Conservation (phyloP, 768 basidiomycete genomes). For the Termitomyces sp. region DNA sequence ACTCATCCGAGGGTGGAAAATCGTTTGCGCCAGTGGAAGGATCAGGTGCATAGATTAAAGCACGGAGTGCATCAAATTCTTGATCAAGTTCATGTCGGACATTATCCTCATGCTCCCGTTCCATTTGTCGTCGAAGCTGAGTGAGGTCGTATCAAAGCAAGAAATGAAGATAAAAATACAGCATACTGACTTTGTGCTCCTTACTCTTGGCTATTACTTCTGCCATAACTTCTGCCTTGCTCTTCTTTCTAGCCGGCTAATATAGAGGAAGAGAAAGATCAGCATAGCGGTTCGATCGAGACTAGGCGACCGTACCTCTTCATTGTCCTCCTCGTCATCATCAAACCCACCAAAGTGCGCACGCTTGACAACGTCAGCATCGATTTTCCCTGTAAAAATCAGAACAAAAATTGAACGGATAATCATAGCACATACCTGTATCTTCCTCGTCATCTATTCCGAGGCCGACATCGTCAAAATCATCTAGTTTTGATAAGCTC, state of each 20-base stretch:
- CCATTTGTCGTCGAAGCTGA: conserved; percentile 83
- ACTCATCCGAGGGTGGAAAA: conserved; percentile 25
- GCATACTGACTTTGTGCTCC: conserved; percentile 69
- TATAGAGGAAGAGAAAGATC: not conserved
- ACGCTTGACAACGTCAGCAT: conserved; percentile 56
- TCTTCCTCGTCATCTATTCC: conserved; percentile 52
- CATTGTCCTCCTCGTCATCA: conserved; percentile 56
- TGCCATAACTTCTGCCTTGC: conserved; percentile 95
- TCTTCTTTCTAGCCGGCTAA: conserved; percentile 81
- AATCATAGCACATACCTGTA: conserved; percentile 26
- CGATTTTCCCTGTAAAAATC: conserved; percentile 53
- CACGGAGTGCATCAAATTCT: conserved; percentile 77
- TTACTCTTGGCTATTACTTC: conserved; percentile 98
- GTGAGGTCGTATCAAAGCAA: not conserved
- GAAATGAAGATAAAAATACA: not conserved
- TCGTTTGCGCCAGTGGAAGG: conserved; percentile 38
- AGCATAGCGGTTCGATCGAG: not conserved
- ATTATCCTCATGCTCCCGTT: conserved; percentile 80
- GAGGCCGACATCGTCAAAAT: conserved; percentile 72
- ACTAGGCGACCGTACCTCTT: conserved; percentile 29
- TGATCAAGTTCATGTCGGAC: conserved; percentile 86
- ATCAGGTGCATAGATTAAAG: conserved; percentile 60
- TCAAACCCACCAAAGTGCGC: conserved; percentile 87
- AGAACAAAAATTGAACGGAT: not conserved
- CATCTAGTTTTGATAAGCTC: conserved; percentile 78